Evolutionary conservation across 139 green algal genomes (phyloP).

Genomic region (Coccomyxa sp.): DNA sequence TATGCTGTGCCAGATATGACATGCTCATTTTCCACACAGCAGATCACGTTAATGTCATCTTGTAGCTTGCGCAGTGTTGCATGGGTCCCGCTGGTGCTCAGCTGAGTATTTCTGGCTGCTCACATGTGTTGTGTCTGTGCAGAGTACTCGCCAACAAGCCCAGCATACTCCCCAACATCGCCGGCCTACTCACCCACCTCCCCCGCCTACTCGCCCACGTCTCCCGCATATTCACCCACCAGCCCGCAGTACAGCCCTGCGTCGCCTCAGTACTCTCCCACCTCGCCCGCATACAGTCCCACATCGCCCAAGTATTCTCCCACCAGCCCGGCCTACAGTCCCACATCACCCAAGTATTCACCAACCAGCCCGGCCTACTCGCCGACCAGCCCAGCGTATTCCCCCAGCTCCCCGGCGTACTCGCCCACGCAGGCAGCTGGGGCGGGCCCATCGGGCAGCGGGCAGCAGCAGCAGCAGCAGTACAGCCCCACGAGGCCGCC

Average conservation of each 20-base stretch:
- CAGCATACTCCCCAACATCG: constrained; percentile 52
- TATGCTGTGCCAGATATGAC: background rate
- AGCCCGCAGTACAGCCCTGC: constrained; percentile 61
- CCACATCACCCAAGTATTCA: constrained; percentile 39
- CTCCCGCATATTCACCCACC: no score
- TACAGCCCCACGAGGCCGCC: background rate
- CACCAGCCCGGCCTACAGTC: constrained; percentile 56
- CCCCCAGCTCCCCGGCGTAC: constrained; percentile 44
- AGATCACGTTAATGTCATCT: background rate
- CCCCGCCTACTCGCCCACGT: no score
- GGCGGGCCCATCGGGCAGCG: constrained; percentile 6
- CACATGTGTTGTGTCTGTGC: no score
- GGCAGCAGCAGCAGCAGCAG: constrained; percentile 24
- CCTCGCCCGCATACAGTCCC: constrained; percentile 54
- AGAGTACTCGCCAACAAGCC: constrained; percentile 40
- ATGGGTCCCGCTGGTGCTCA: constrained; percentile 3
- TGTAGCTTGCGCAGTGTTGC: background rate
- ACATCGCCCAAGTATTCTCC: constrained; percentile 67
- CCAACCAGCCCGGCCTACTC: constrained; percentile 34
- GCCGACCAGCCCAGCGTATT: constrained; percentile 28
- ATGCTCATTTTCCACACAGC: background rate
- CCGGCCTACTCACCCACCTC: constrained; percentile 71
- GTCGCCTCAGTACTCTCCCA: constrained; percentile 55
- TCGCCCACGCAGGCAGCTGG: constrained; percentile 19
- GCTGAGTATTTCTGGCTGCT: no score